These are phyloP conservation scores for Suillus tomentosus DNA, from an alignment of 768 basidiomycete genomes.

Conservation along the genomic window DNA sequence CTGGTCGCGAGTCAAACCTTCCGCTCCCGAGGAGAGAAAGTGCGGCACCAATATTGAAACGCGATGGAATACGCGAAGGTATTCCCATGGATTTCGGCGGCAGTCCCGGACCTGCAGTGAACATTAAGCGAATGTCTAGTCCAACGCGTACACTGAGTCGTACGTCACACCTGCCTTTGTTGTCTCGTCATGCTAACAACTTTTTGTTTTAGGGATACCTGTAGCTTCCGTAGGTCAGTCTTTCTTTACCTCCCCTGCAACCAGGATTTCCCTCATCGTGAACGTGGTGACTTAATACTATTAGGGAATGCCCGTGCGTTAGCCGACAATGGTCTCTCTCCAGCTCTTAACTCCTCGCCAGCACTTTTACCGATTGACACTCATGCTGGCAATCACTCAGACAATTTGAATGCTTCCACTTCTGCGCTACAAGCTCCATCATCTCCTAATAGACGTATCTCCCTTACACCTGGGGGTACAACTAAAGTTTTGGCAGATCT, in stretches of 20 bases:
- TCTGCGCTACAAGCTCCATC: slow-evolving; percentile 43
- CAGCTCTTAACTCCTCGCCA: slow-evolving; percentile 37
- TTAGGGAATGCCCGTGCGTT: slow-evolving; percentile 83
- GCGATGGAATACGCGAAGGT: slow-evolving; percentile 73
- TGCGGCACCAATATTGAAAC: slow-evolving; percentile 36
- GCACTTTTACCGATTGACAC: slow-evolving; percentile 38
- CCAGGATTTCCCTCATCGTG: slow-evolving; percentile 22
- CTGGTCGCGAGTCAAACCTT: slow-evolving; percentile 74
- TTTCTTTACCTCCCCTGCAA: slow-evolving; percentile 11
- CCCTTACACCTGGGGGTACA: slow-evolving; percentile 76
- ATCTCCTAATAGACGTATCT: slow-evolving; percentile 55
- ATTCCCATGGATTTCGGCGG: slow-evolving; percentile 61
- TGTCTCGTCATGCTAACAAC: slow-evolving; percentile 11
- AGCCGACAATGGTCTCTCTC: slow-evolving; percentile 66
- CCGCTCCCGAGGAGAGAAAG: slow-evolving; percentile 66
- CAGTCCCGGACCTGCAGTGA: slow-evolving; percentile 38
- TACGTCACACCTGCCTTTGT: slow-evolving; percentile 43
- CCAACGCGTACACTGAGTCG: slow-evolving; percentile 81
- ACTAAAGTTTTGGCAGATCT: slow-evolving; percentile 88
- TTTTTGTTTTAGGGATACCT: slow-evolving; percentile 61
- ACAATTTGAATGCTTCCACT: slow-evolving; percentile 36
- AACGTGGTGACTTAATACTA: slow-evolving; percentile 20
- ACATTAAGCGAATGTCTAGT: slow-evolving; percentile 59
- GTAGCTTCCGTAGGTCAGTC: slow-evolving; percentile 75
- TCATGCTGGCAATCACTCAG: slow-evolving; percentile 27